Evolutionary conservation across 805 yeast genomes (phyloP), one percentile per base, ranked within the genome.

Genomic region (Torulaspora quercuum): DNA sequence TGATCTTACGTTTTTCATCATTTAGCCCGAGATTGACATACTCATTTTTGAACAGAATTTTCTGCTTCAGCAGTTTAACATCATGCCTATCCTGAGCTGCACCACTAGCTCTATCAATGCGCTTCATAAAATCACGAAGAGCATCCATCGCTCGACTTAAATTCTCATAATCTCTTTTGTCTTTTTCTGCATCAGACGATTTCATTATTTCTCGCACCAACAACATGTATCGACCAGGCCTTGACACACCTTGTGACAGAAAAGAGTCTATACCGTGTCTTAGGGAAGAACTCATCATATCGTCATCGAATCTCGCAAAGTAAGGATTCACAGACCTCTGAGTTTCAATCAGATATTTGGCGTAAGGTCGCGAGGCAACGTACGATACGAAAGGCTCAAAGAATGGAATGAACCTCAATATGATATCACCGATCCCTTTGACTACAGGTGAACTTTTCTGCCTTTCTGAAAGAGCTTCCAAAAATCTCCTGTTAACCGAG

Each of bases 311-410:
- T 53, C 92, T 69, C n/a, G 95, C 89, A 67, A 92, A 90, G 43
- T 83, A 75, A 31, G 95, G 82, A 61, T 92, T 92, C 19, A 83
- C 84, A 33, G 87, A 80, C 60, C 88, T 85, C 57, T 90, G 97
- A 31, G 96, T 73, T 64, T 92, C 97, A 61, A 87, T 86, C 60
- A 90, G 95, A 59, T 87, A 88, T 60, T 88, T 87, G 5, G 97
- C 97, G 66, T 87, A 88, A 32, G 90, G 86, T 59, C 92, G 90
- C 37, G 90, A 88, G 10, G 96, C 96, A 41, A 95, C 95, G 60
- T 92, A 92, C 28, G 82, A 75, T 25, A 92, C 82, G 63, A 90
- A 92, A 3, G 97, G 95, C 46, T 89, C 95, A 60, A 92, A 89
- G 40, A 76, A 75, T 5, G 92, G 87, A 17, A 88, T 86, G 54